These are phyloP conservation scores for Tuber magnatum DNA, from an alignment of 495 filamentous ascomycete species.

Conservation along the genomic window DNA sequence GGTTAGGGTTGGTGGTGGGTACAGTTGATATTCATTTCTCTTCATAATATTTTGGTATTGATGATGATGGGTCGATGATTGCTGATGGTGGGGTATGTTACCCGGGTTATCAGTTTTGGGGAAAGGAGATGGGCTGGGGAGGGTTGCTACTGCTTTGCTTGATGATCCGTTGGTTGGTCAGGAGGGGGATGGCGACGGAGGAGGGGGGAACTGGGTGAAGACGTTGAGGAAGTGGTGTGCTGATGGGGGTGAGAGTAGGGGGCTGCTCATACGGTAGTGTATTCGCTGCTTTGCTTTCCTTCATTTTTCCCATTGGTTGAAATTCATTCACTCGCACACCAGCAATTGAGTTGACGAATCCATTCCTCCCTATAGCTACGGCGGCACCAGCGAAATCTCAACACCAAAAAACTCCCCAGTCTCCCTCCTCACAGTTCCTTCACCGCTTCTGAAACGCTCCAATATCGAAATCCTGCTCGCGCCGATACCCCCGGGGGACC, in stretches of 20 bases:
- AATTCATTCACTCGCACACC: background rate
- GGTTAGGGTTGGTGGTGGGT: conserved; percentile 63
- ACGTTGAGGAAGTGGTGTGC: conserved; percentile 35
- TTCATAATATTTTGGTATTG: background rate
- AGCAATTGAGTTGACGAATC: background rate
- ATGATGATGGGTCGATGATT: background rate
- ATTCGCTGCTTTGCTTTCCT: background rate
- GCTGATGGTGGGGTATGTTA: conserved; percentile 4
- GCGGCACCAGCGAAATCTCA: conserved; percentile 18
- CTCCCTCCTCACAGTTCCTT: conserved; percentile 57
- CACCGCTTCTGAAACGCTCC: conserved; percentile 57
- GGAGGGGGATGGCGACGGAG: conserved; percentile 59
- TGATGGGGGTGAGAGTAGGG: conserved; percentile 45
- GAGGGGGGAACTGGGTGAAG: conserved; percentile 49
- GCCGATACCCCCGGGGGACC: conserved; percentile 41
- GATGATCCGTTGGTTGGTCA: conserved; percentile 66
- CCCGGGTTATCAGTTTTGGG: conserved; percentile 19
- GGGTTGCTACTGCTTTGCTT: conserved; percentile 62
- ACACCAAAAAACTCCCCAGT: conserved; percentile 31
- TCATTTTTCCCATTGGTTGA: conserved; percentile 4
- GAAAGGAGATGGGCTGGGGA: conserved; percentile 45
- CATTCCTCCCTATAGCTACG: conserved; percentile 13
- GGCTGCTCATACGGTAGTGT: conserved; percentile 54
- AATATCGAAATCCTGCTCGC: conserved; percentile 70
- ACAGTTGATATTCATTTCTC: background rate